A percentile compares a stretch with the other conserved stretches of the same genome.
phyloP scores from a whole-genome alignment of 495 filamentous ascomycete species.

The Xylaria longipes region DNA sequence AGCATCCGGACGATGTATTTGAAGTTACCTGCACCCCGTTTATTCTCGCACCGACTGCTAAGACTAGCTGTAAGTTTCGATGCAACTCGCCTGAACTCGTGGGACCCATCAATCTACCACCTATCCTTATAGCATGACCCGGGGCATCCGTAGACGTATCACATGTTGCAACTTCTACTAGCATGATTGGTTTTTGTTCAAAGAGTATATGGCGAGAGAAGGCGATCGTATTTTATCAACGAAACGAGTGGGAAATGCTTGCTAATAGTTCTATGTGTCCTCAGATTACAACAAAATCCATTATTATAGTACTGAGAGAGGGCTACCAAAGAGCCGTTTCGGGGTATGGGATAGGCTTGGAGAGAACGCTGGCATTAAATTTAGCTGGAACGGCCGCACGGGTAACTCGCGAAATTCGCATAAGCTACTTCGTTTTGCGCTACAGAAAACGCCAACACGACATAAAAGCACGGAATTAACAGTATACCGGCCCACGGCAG shows the following conservation, averaged over 20 bases:
- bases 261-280: neutral
- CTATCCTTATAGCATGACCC: neutral
- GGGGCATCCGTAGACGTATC: neutral
- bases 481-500: neutral
- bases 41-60: constrained; percentile 71
- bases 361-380: constrained; percentile 65
- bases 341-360: constrained; percentile 55
- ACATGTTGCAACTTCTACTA: neutral
- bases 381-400: constrained; percentile 72
- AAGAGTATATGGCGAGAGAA: neutral
- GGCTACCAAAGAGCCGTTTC: constrained; percentile 24
- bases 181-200: neutral
- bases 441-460: constrained; percentile 55
- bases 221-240: neutral
- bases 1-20: constrained; percentile 66
- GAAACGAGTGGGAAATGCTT: neutral
- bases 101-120: neutral
- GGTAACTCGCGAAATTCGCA: constrained; percentile 80
- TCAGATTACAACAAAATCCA: constrained; percentile 33
- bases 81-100: neutral
- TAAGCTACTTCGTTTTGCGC: constrained; percentile 72
- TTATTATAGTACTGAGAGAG: constrained; percentile 28
- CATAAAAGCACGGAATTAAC: constrained; percentile 30
- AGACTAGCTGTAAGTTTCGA: constrained; percentile 27
- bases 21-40: constrained; percentile 75